Percentiles rank a stretch among this genome's conserved stretches.
These are phyloP conservation scores for Pulveroboletus sp. DNA, from an alignment of 768 basidiomycete genomes.

Conservation along the genomic window DNA sequence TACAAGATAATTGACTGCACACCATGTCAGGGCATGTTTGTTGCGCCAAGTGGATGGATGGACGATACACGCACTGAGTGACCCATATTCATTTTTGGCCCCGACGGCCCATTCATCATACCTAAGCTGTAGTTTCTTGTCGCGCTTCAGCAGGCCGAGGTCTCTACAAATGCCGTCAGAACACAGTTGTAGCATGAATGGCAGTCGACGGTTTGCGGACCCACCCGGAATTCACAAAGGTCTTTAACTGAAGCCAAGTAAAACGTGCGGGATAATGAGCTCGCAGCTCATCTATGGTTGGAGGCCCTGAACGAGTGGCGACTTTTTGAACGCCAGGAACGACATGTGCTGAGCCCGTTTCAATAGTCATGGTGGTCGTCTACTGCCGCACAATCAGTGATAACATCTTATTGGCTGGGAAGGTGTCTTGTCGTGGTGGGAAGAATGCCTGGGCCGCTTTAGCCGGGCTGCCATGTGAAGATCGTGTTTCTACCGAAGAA, in stretches of 20 bases:
- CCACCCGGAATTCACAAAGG: slow-evolving; percentile 78
- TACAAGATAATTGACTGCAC: slow-evolving; percentile 67
- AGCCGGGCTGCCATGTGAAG: no score
- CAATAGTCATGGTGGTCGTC: slow-evolving; percentile 16
- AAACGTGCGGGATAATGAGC: slow-evolving; percentile 72
- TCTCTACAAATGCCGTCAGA: slow-evolving; percentile 46
- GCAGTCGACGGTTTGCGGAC: slow-evolving; percentile 10
- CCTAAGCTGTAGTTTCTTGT: slow-evolving; percentile 62
- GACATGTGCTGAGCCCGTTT: neutral
- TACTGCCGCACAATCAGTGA: no score
- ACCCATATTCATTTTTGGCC: slow-evolving; percentile 60
- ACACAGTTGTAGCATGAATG: no score
- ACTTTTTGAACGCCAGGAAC: slow-evolving; percentile 21
- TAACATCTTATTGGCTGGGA: no score
- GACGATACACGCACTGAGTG: slow-evolving; percentile 48
- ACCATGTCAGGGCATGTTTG: neutral
- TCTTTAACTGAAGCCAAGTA: slow-evolving; percentile 73
- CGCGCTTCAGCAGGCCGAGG: slow-evolving; percentile 75
- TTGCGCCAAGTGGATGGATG: neutral
- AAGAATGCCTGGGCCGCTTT: no score
- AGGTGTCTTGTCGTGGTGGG: no score
- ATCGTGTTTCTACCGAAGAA: no score
- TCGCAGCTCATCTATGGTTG: slow-evolving; percentile 64
- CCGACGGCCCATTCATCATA: slow-evolving; percentile 59
- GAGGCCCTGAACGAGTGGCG: slow-evolving; percentile 54